Conservation (phyloP, 2,329 filamentous ascomycete species). For the Sodiomyces alkalinus region DNA sequence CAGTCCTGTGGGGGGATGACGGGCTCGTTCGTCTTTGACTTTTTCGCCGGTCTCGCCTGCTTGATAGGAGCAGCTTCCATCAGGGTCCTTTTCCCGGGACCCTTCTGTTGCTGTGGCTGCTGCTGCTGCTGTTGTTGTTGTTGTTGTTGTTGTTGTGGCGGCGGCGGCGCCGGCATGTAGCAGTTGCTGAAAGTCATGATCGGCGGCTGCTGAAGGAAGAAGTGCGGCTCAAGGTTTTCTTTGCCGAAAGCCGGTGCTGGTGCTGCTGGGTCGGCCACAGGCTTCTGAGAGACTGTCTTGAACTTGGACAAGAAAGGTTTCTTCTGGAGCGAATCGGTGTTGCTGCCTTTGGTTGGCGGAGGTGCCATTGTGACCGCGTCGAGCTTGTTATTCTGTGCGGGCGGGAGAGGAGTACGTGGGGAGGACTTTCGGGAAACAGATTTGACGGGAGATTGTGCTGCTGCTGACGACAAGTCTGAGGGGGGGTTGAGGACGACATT, state of each 20-base stretch:
- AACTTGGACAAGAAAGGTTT: conserved; percentile 45
- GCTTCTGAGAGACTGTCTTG: conserved; percentile 40
- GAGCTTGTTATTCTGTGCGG: conserved; percentile 41
- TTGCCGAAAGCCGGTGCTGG: conserved; percentile 28
- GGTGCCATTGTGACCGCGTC: conserved; percentile 54
- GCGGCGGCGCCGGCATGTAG: conserved; percentile 18
- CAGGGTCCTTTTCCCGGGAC: conserved; percentile 43
- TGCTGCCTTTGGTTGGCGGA: conserved; percentile 35
- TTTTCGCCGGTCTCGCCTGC: conserved; percentile 53
- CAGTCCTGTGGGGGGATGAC: conserved; percentile 54
- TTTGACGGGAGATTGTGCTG: conserved; percentile 60
- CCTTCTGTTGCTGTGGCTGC: too few species aligned
- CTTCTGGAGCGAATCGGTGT: conserved; percentile 56
- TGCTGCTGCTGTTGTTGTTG: too few species aligned
- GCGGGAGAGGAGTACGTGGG: conserved; percentile 42
- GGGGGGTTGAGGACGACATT: conserved; percentile 56
- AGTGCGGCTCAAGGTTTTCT: conserved; percentile 38
- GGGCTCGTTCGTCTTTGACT: conserved; percentile 44
- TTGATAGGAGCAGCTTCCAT: conserved; percentile 61
- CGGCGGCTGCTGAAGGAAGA: conserved; percentile 32
- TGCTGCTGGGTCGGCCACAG: conserved; percentile 26
- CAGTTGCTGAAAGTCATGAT: conserved; percentile 34
- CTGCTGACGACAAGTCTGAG: conserved; percentile 29
- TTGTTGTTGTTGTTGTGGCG: too few species aligned
- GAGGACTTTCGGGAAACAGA: conserved; percentile 37